Conservation (phyloP, 2,329 filamentous ascomycete species). For the Fusarium bactridioides region DNA sequence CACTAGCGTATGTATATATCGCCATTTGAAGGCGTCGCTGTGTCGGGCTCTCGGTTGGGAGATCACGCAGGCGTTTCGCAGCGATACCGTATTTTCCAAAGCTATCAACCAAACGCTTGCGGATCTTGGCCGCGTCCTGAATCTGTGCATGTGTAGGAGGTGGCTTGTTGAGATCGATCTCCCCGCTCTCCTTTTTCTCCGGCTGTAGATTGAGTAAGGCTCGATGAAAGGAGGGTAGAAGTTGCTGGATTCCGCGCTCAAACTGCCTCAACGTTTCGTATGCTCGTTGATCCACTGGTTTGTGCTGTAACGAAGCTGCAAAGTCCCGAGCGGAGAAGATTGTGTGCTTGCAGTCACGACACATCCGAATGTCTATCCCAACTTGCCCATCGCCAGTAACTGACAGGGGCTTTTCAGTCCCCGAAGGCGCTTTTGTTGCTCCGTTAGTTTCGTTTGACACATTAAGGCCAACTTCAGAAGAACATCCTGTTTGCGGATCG, state of each 20-base stretch:
- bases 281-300: slow-evolving; percentile 77
- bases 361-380: slow-evolving; percentile 87
- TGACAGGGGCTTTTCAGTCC: slow-evolving; percentile 53
- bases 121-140: slow-evolving; percentile 84
- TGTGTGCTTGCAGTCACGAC: slow-evolving; percentile 79
- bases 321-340: slow-evolving; percentile 78
- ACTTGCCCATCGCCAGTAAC: slow-evolving; percentile 57
- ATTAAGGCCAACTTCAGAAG: slow-evolving; percentile 81
- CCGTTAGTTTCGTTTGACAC: slow-evolving; percentile 62
- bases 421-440: slow-evolving; percentile 35
- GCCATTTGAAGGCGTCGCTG: slow-evolving; percentile 81
- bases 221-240: slow-evolving; percentile 86
- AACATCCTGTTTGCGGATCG: slow-evolving; percentile 84
- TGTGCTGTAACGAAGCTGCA: slow-evolving; percentile 69
- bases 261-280: slow-evolving; percentile 89
- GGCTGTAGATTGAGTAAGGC: slow-evolving; percentile 75
- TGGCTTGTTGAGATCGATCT: slow-evolving; percentile 50
- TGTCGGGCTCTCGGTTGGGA: slow-evolving; percentile 75
- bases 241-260: slow-evolving; percentile 81
- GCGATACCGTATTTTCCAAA: slow-evolving; percentile 88
- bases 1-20: slow-evolving; percentile 81
- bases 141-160: slow-evolving; percentile 71
- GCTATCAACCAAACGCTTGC: slow-evolving; percentile 87
- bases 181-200: slow-evolving; percentile 50
- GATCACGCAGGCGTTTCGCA: slow-evolving; percentile 80